These are phyloP conservation scores for Syzygium aqueum DNA, from an alignment of 345 rosid species.

Conservation along the genomic window DNA sequence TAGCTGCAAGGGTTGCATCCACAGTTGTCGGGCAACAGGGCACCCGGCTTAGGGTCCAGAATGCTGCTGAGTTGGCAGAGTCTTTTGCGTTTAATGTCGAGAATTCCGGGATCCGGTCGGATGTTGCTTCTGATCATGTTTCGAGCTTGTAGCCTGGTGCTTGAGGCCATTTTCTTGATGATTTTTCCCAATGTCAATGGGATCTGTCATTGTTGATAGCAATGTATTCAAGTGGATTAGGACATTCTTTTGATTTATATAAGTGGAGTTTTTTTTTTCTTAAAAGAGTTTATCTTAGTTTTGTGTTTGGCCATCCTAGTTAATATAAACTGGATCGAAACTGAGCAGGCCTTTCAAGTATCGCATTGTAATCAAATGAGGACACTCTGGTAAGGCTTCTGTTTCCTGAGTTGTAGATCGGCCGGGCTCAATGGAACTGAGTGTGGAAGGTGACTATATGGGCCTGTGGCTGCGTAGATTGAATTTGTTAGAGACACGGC, in stretches of 20 bases:
- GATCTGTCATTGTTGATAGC: neutral
- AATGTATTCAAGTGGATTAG: neutral
- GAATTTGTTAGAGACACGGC: neutral
- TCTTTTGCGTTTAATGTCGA: constrained; percentile 42
- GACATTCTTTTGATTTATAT: neutral
- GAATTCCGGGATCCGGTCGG: constrained; percentile 29
- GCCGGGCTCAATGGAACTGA: neutral
- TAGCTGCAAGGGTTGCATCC: constrained; percentile 87
- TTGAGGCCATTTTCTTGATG: neutral
- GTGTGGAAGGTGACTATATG: neutral
- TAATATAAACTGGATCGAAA: too few species aligned
- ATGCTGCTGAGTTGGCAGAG: constrained; percentile 56
- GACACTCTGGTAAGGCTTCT: too few species aligned
- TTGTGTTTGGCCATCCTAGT: neutral
- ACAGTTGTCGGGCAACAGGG: constrained; percentile 92
- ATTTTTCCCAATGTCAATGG: neutral
- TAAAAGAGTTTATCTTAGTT: neutral
- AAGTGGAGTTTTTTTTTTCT: neutral
- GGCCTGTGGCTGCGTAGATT: neutral
- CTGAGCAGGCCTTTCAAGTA: neutral
- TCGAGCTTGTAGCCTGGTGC: constrained; percentile 40
- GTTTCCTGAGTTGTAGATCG: neutral
- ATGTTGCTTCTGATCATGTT: constrained; percentile 53
- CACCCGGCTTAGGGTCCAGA: constrained; percentile 73
- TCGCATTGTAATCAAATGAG: neutral